These are phyloP conservation scores for Hordeum pubiflorum DNA, from an alignment of 202 grass and related monocot genomes.

Conservation along the genomic window DNA sequence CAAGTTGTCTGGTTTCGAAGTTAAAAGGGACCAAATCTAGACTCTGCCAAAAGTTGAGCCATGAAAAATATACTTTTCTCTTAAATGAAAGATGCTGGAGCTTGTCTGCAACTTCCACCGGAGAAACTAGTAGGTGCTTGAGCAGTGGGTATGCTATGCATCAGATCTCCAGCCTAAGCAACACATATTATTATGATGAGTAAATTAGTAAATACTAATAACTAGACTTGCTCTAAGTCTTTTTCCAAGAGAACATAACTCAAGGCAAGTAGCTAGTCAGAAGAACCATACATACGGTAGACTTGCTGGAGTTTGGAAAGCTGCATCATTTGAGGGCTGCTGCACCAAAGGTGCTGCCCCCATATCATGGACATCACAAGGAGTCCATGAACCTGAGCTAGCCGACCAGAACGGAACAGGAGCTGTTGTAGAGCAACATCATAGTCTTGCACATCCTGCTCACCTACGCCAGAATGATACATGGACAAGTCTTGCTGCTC, in stretches of 20 bases:
- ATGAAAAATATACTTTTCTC: too few species aligned
- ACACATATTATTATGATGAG: neutral
- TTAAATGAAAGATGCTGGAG: conserved; percentile 26
- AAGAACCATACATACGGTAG: conserved; percentile 9
- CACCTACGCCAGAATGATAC: neutral
- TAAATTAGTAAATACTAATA: too few species aligned
- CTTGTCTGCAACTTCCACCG: conserved; percentile 27
- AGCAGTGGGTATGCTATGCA: conserved; percentile 7
- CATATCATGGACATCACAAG: conserved; percentile 11
- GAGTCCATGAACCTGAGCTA: conserved; percentile 1
- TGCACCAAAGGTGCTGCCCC: conserved; percentile 19
- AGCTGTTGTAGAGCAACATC: neutral
- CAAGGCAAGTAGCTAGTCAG: too few species aligned
- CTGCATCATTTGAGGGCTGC: neutral
- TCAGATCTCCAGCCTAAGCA: conserved; percentile 35
- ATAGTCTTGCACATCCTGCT: conserved; percentile 27
- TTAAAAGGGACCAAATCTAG: too few species aligned
- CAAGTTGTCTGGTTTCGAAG: too few species aligned
- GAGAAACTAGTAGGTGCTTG: neutral
- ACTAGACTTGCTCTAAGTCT: too few species aligned
- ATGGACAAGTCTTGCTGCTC: conserved; percentile 37
- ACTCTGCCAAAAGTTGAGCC: too few species aligned
- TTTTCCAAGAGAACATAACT: too few species aligned
- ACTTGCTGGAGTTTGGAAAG: too few species aligned
- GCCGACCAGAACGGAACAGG: conserved; percentile 15